A percentile compares a stretch with the other conserved stretches of the same genome.
These are phyloP conservation scores for Pichiaceae sp. DNA, from an alignment of 1,139 yeast genomes.

Conservation along the genomic window DNA sequence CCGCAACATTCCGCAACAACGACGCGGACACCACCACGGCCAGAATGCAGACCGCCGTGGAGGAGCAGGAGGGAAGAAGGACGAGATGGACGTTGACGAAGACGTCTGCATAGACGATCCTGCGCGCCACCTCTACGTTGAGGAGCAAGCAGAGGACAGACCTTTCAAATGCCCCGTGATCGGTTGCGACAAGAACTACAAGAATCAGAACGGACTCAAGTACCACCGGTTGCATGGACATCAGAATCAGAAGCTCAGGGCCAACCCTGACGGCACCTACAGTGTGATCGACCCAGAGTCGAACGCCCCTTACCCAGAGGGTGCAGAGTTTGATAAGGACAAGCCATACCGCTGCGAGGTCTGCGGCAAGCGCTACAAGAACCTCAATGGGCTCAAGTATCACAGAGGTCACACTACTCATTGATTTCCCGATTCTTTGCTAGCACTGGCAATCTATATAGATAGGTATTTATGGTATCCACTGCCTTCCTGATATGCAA, in stretches of 20 bases:
- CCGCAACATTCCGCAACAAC: neutral
- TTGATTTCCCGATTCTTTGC: conserved; percentile 23
- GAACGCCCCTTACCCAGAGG: conserved; percentile 86
- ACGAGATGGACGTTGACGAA: conserved; percentile 21
- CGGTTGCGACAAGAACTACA: conserved; percentile 96
- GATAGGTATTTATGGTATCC: neutral
- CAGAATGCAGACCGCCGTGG: neutral
- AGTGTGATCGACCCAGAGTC: conserved; percentile 91
- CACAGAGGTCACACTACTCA: conserved; percentile 98
- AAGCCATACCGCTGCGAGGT: conserved; percentile 98
- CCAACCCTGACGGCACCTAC: conserved; percentile 88
- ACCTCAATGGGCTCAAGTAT: conserved; percentile 89
- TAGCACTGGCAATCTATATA: neutral
- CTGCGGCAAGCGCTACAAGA: conserved; percentile 95
- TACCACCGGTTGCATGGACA: conserved; percentile 96
- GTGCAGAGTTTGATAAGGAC: conserved; percentile 90
- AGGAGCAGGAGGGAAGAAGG: conserved; percentile 11
- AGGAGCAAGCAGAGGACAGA: conserved; percentile 86
- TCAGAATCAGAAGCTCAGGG: conserved; percentile 86
- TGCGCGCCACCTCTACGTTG: conserved; percentile 84
- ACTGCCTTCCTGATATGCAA: neutral
- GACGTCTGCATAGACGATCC: conserved; percentile 82
- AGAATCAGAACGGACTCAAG: conserved; percentile 94
- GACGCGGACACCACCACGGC: neutral
- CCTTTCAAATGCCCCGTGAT: conserved; percentile 97